Percentiles rank a stretch among this genome's conserved stretches.
These are phyloP conservation scores for Termitomyces heimii DNA, from an alignment of 768 basidiomycete genomes.

Conservation along the genomic window DNA sequence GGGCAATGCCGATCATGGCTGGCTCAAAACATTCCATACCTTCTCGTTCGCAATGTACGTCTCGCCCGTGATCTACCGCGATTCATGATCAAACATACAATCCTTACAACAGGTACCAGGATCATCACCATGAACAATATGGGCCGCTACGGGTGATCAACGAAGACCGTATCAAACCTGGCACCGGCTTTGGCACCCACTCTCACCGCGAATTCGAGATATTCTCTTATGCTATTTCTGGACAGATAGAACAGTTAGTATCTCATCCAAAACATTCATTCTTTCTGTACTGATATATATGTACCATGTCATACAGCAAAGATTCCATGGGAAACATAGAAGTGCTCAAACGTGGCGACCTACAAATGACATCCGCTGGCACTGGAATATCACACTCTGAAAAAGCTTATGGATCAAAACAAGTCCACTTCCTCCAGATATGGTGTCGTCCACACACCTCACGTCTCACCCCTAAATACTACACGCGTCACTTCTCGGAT, in stretches of 20 bases:
- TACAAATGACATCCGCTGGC: constrained; percentile 90
- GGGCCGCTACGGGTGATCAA: constrained; percentile 86
- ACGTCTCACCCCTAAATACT: constrained; percentile 72
- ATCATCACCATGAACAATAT: constrained; percentile 49
- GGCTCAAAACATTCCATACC: constrained; percentile 86
- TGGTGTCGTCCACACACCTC: constrained; percentile 39
- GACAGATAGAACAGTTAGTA: constrained; percentile 75
- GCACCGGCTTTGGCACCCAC: constrained; percentile 83
- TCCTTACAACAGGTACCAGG: constrained; percentile 46
- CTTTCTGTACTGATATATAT: neutral
- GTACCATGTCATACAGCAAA: constrained; percentile 41
- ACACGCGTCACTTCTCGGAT: constrained; percentile 81
- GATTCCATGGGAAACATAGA: constrained; percentile 93
- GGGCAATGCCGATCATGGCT: constrained; percentile 74
- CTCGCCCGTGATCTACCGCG: neutral
- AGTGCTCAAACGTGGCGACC: constrained; percentile 79
- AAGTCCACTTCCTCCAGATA: constrained; percentile 49
- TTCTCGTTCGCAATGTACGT: constrained; percentile 70
- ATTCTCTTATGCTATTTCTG: constrained; percentile 80
- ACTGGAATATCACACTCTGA: constrained; percentile 86
- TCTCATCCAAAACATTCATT: too few relatives aligned
- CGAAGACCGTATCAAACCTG: constrained; percentile 78
- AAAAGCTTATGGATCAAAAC: constrained; percentile 34
- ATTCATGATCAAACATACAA: neutral
- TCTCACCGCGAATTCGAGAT: constrained; percentile 86